Base-by-base conservation (phyloP, 805 yeast species). In the Martiniozyma abietophila region DNA sequence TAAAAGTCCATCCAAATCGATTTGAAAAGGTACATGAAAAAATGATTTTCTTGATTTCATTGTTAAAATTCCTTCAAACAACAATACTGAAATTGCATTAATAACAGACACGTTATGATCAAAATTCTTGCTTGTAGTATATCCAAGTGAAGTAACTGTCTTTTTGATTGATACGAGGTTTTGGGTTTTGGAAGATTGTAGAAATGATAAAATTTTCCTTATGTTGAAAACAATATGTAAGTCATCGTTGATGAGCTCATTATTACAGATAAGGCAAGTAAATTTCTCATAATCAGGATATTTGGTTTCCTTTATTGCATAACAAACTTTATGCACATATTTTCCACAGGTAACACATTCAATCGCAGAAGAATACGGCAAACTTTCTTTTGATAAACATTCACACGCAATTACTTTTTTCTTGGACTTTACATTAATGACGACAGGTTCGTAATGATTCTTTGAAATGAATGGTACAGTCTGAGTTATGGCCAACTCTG, bases 301-400 rank as follows among this genome's bases (percentile, higher is more conserved):
- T 16, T 34, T 29, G 11, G 28, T 19, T 5, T 23, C 19, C 8
- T 17, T 10, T 7, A 39, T 9, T 33, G 41, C 35, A 35, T 33
- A 47, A 21, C 58, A 53, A 14, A 42, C 42, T 5, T 33, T 30
- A 32, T 53, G 58, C 12, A 42, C 30, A 8, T 19, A 23, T 15
- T 32, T 31, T 3, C 20, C 11, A 29, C 58, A 53, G 1, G 18
- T 17, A 7, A 18, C 17, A 24, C 58, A 53, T 34, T 42, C 31
- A 12, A 49, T 35, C 1, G 24, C 17, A 6, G 39, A 28, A 8
- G 47, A 38, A 27, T 31, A 48, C 3, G 29, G 12, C 4, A 43
- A 36, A 19, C 25, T 21, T 15, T 10, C 22, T 2, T 17, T 21
- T 5, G 52, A 42, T 6, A 35, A 38, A 29, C 58, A 53, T 5